Evolutionary conservation across 179 eudicot species (phyloP), one percentile per base, ranked within the genome.

Genomic region (Drosera spatulata): DNA sequence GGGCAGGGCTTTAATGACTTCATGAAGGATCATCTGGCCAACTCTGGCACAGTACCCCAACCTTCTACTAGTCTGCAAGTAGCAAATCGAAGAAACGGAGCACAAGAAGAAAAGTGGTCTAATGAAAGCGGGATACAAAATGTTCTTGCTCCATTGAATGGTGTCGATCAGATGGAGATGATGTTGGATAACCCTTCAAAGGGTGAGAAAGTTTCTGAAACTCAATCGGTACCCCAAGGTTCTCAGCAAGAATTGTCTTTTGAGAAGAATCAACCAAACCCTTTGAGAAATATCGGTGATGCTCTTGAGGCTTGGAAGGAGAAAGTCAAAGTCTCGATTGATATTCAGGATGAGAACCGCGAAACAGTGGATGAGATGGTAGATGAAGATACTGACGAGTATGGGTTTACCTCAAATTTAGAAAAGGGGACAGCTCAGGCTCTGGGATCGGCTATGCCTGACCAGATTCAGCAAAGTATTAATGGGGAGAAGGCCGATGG

Each of bases 261-360:
- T 51, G 81, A 71, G 70, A 91, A 83, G 60, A 69, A 55, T 65
- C 85, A 82, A 60, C 96, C 95, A 4, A 94, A 94, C 71, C 99
- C 99, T 50, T 73, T 73, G 22, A 81, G 97, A 61, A 80, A 75
- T 55, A 43, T 94, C 37, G 99, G 99, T 10, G 91, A 91, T 79
- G 99, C 99, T 3, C 85, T 94, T 61, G 81, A 94, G 50, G 87
- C 84, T 51, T 94, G 99, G 99, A 91, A 94, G 80, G 97, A 94
- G 65, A 79, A 91, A 72, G 89, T 87, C 22, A 87, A 82, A 74
- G 89, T 94, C 55, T 78, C 94, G 40, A 63, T 75, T 52, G 99
- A 94, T 75, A 57, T 80, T 61, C 77, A 75, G 62, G 81, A 83
- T 13, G 64, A 70, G 41, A 61, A 68, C 49, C 55, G 54, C 7